These are phyloP conservation scores for Hemisphaericaspora nanyangensis DNA, from an alignment of 805 yeast species.

Conservation along the genomic window DNA sequence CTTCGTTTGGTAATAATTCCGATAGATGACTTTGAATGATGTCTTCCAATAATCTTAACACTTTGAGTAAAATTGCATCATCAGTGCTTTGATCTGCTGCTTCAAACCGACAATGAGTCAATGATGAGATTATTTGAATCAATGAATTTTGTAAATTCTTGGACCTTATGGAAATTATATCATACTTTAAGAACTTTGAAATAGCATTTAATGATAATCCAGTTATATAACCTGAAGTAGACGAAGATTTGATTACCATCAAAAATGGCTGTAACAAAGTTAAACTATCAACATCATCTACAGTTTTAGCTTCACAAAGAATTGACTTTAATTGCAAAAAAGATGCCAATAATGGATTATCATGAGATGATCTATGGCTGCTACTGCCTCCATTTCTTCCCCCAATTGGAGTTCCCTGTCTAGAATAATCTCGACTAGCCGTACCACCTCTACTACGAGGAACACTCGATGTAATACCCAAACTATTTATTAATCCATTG, in stretches of 20 bases:
- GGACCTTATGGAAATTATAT: constrained; percentile 55
- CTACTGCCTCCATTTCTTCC: not conserved
- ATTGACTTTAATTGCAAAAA: constrained; percentile 76
- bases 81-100: constrained; percentile 91
- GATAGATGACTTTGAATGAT: constrained; percentile 66
- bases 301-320: constrained; percentile 48
- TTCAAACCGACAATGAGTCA: constrained; percentile 93
- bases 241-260: constrained; percentile 74
- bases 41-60: constrained; percentile 65
- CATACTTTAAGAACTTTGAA: constrained; percentile 67
- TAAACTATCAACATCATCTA: constrained; percentile 61
- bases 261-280: constrained; percentile 85
- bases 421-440: not conserved
- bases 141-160: constrained; percentile 54
- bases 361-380: constrained; percentile 7
- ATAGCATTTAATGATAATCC: constrained; percentile 74
- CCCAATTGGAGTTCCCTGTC: constrained; percentile 6
- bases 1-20: constrained; percentile 68
- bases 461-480: constrained; percentile 19
- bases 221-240: constrained; percentile 84
- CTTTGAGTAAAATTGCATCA: constrained; percentile 84
- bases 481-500: constrained; percentile 23
- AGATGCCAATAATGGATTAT: constrained; percentile 67
- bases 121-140: constrained; percentile 64
- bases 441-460: not conserved